Conservation (phyloP, 1,284 basidiomycete genomes). For the Xerocomus nothofagi region DNA sequence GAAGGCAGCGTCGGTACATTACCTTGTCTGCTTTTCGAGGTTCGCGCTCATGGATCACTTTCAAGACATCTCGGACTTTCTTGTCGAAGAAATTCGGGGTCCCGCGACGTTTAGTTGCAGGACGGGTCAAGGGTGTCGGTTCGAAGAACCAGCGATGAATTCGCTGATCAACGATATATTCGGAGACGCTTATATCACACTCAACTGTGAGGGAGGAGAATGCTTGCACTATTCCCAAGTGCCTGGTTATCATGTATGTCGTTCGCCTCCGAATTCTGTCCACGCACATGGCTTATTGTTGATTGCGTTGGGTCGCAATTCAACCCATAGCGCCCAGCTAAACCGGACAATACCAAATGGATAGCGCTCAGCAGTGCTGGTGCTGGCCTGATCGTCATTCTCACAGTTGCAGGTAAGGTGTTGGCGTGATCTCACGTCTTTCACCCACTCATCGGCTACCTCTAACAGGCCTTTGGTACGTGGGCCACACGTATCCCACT, state of each 20-base stretch:
- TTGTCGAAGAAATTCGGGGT: constrained; percentile 87
- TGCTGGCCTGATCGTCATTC: constrained; percentile 68
- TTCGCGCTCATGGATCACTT: background rate
- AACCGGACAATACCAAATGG: constrained; percentile 79
- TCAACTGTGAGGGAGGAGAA: constrained; percentile 88
- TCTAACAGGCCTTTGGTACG: constrained; percentile 82
- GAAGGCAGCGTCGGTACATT: constrained; percentile 87
- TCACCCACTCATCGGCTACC: background rate
- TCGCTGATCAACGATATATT: constrained; percentile 91
- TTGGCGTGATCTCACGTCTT: background rate
- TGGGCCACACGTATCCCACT: constrained; percentile 60
- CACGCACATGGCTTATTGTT: background rate
- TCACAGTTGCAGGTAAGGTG: constrained; percentile 51
- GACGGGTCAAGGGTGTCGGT: constrained; percentile 74
- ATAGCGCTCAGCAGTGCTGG: constrained; percentile 83
- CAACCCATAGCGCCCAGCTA: constrained; percentile 58
- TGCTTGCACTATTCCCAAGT: constrained; percentile 94
- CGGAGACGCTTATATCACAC: constrained; percentile 87
- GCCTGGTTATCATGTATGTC: constrained; percentile 80
- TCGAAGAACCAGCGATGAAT: constrained; percentile 97
- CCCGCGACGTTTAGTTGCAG: constrained; percentile 88
- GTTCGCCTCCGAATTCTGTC: background rate
- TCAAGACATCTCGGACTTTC: constrained; percentile 91
- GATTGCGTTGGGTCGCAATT: background rate
- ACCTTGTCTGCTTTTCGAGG: background rate